phyloP scores from a whole-genome alignment of 768 basidiomycete species.

The Holtermanniella nyarrowii region DNA sequence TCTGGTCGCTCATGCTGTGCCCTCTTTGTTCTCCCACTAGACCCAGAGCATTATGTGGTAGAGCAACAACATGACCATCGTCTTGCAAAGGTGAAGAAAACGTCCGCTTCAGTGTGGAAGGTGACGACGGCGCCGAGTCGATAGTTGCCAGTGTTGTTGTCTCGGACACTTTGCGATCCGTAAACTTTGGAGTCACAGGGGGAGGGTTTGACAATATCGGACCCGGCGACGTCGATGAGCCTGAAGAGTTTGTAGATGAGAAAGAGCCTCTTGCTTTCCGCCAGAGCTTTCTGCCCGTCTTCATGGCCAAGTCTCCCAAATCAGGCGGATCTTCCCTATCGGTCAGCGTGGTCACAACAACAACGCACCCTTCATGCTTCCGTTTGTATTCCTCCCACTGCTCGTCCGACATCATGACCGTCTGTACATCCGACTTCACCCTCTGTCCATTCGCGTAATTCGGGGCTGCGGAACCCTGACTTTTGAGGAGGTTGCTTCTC shows the following conservation, averaged over 20 bases:
- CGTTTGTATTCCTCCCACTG: conserved; percentile 34
- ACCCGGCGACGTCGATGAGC: conserved; percentile 1
- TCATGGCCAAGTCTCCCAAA: conserved; percentile 24
- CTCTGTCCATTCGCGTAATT: background rate
- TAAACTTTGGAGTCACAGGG: background rate
- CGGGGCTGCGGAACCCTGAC: conserved; percentile 10
- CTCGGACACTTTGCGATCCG: background rate
- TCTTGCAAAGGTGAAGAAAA: background rate
- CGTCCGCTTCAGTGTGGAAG: background rate
- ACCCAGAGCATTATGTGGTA: background rate
- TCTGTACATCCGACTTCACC: background rate
- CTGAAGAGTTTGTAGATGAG: conserved; percentile 4
- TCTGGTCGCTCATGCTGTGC: conserved; percentile 5
- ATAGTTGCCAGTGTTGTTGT: background rate
- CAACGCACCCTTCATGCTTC: conserved; percentile 12
- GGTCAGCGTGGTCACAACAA: background rate
- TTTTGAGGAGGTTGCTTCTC: conserved; percentile 25
- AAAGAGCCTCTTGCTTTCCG: conserved; percentile 20
- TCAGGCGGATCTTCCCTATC: conserved; percentile 18
- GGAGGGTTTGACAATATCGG: too few relatives aligned
- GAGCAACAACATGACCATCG: conserved; percentile 1
- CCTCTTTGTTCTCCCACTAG: conserved; percentile 1
- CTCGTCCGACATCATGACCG: conserved; percentile 28
- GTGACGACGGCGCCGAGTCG: background rate
- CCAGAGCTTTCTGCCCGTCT: conserved; percentile 31